These are phyloP conservation scores for Colletotrichum abscissum DNA, from an alignment of 2,329 filamentous ascomycete genomes.

Conservation along the genomic window DNA sequence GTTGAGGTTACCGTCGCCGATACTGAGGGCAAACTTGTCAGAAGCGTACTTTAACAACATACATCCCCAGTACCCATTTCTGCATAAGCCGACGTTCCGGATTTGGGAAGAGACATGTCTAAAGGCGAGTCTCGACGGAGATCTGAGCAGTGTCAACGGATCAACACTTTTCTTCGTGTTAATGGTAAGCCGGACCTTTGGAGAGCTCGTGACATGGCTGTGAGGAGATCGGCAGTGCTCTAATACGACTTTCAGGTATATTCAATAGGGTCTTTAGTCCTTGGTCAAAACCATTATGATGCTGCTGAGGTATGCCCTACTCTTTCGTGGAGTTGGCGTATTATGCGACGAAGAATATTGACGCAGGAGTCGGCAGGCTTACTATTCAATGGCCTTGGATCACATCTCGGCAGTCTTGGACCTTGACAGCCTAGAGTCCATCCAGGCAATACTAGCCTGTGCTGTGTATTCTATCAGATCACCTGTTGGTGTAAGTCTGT, in stretches of 20 bases:
- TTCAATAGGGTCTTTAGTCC: conserved; percentile 35
- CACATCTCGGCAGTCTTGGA: conserved; percentile 37
- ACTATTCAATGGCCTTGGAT: conserved; percentile 38
- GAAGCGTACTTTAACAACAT: conserved; percentile 51
- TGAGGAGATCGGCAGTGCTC: neutral
- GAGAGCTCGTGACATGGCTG: neutral
- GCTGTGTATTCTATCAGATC: conserved; percentile 47
- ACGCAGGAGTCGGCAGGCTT: neutral
- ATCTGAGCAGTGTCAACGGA: neutral
- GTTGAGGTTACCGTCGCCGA: conserved; percentile 35
- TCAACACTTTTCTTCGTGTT: conserved; percentile 37
- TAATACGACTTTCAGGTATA: conserved; percentile 23
- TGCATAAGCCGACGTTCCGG: conserved; percentile 47
- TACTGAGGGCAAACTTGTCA: conserved; percentile 36
- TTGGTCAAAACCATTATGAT: conserved; percentile 19
- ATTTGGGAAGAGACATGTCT: conserved; percentile 44
- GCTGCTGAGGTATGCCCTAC: neutral
- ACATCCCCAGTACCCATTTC: conserved; percentile 50
- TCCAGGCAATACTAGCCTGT: conserved; percentile 46
- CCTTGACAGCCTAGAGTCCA: conserved; percentile 44
- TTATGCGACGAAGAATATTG: neutral
- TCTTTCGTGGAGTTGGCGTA: neutral
- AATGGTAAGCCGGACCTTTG: conserved; percentile 23
- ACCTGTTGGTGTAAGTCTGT: conserved; percentile 41
- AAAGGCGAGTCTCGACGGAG: neutral